These are phyloP conservation scores for Allium fistulosum DNA, from an alignment of 106 monocot species.

Conservation along the genomic window DNA sequence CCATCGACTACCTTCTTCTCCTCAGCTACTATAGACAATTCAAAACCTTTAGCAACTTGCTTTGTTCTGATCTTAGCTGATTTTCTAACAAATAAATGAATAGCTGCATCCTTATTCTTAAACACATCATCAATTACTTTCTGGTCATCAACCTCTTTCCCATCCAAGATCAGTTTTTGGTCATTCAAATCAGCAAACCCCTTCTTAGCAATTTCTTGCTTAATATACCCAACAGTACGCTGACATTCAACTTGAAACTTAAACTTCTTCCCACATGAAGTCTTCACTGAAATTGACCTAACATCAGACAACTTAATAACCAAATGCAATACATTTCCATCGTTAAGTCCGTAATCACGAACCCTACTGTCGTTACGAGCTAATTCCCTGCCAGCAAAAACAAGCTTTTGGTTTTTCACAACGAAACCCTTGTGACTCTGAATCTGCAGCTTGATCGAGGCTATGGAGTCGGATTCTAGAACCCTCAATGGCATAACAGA, in stretches of 20 bases:
- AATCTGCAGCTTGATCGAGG: slow-evolving; percentile 71
- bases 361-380: slow-evolving; percentile 49
- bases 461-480: slow-evolving; percentile 66
- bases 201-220: slow-evolving; percentile 48
- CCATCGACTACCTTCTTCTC: slow-evolving; percentile 6
- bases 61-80: slow-evolving; percentile 41
- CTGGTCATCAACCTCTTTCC: slow-evolving; percentile 68
- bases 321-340: slow-evolving; percentile 71
- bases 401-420: slow-evolving; percentile 72
- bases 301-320: slow-evolving; percentile 51
- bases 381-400: slow-evolving; percentile 67
- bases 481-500: slow-evolving; percentile 47
- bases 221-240: slow-evolving; percentile 54
- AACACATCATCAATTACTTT: slow-evolving; percentile 41
- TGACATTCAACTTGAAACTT: slow-evolving; percentile 41
- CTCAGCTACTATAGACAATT: slow-evolving; percentile 27
- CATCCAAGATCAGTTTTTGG: slow-evolving; percentile 48
- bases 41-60: slow-evolving; percentile 37
- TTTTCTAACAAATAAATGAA: slow-evolving; percentile 55
- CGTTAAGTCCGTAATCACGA: slow-evolving; percentile 58
- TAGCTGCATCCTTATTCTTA: slow-evolving; percentile 34
- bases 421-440: slow-evolving; percentile 63
- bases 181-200: slow-evolving; percentile 28
- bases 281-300: slow-evolving; percentile 50
- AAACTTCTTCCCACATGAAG: slow-evolving; percentile 50